Evolutionary conservation across 164 flowering plant genomes (phyloP).

Genomic region (Taxillus chinensis): DNA sequence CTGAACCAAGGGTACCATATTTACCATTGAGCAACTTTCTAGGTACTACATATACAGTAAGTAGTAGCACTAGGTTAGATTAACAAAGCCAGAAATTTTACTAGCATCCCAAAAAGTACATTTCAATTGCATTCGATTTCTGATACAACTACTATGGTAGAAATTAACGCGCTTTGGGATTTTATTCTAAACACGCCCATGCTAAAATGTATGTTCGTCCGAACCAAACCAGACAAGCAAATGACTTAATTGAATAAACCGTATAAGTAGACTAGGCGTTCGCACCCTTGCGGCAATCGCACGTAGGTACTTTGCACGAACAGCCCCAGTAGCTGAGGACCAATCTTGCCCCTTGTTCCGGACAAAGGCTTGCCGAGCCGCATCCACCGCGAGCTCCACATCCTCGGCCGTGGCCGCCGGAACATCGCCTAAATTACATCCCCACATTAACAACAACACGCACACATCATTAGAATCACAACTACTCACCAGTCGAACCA

Average conservation of each 20-base stretch:
- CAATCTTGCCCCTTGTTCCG: constrained; percentile 66
- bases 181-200: no score
- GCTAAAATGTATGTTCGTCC: neutral
- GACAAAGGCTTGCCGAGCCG: constrained; percentile 60
- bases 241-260: neutral
- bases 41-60: no score
- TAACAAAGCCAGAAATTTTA: no score
- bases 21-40: no score
- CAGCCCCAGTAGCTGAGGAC: constrained; percentile 74
- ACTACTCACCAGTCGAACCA: neutral
- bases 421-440: constrained; percentile 50
- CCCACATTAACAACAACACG: neutral
- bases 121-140: no score
- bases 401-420: constrained; percentile 90
- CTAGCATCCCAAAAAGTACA: no score
- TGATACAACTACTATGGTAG: no score
- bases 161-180: no score
- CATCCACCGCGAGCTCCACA: constrained; percentile 81
- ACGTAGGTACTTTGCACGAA: constrained; percentile 81
- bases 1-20: no score
- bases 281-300: constrained; percentile 90
- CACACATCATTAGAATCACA: neutral
- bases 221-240: neutral
- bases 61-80: no score
- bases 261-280: no score